Base-by-base conservation (phyloP, 352 stramenopile genomes). In the Pythium sp. region DNA sequence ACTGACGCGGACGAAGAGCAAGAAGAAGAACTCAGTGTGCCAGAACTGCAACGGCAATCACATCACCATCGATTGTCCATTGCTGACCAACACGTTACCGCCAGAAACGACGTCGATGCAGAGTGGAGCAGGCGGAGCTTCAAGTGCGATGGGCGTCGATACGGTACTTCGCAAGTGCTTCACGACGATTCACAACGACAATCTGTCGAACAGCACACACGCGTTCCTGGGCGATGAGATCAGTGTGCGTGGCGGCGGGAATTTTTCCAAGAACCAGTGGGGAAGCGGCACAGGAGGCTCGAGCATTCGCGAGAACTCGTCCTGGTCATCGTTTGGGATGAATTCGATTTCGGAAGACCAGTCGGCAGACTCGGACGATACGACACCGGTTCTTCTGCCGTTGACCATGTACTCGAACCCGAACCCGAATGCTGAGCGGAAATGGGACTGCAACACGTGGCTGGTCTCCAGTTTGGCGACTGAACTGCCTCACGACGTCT, bases 171-270 rank as follows among this genome's bases (percentile, higher is more conserved):
- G 87, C 55, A 95, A 94, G 67, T 92, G 82, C 68, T 95, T 91
- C 64, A 95, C 87, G 38, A 93, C 84, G 8, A 88, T 93, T 49
- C 87, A 95, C 73, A 95, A 95, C 64, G 84, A 91, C 71, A 92
- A 92, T 61, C 74, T 90, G 56, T 81, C 82, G 20, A 95, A 95
- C 73, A 94, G 86, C 66, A 93, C 87, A 5, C 86, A 93, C 58
- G 84, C 87, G 6, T 95, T 94, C 71, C 46, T 95, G 59, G 87
- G 87, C 8, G 87, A 95, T 51, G 87, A 95, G 80, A 86, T 91
- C n/a, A 94, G 86, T 72, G 86, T 95, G 32, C 84, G 83, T 8
- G 87, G 86, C 38, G 84, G 79, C 12, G 74, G 68, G 9, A 78
- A 89, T 26, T 89, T 90, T 65, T 57, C 65, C 71, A 80, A 84